Percentiles rank a stretch among this genome's conserved stretches.
Evolutionary conservation across 192 early-diverging fungal genomes (phyloP).

Genomic region (Coemansia sp.): DNA sequence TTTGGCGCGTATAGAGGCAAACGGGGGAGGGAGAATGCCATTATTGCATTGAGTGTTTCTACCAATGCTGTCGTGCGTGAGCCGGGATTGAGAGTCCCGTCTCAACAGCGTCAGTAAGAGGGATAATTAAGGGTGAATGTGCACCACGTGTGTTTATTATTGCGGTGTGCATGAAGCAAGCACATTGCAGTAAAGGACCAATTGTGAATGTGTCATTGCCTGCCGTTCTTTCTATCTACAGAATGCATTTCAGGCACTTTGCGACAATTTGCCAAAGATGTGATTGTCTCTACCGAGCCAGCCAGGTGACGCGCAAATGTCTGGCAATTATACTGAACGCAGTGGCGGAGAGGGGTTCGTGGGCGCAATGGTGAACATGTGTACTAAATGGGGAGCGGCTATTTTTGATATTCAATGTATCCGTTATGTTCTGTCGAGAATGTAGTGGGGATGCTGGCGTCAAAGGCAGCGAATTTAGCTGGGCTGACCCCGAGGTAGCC

Average conservation of each 20-base stretch:
- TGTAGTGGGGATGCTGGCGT: slow-evolving; percentile 5
- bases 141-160: slow-evolving; percentile 10
- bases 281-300: not conserved
- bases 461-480: slow-evolving; percentile 15
- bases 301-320: slow-evolving; percentile 1
- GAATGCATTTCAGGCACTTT: not conserved
- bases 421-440: not conserved
- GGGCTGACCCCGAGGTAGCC: slow-evolving; percentile 35
- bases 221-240: not conserved
- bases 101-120: not conserved
- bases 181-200: slow-evolving; percentile 1
- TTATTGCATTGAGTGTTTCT: slow-evolving; percentile 5
- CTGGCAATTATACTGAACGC: too few species aligned
- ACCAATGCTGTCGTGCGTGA: not conserved
- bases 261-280: not conserved
- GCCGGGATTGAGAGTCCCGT: not conserved
- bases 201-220: not conserved
- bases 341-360: too few species aligned
- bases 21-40: not conserved
- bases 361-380: not conserved
- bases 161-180: slow-evolving; percentile 9
- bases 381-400: not conserved
- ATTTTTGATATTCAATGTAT: not conserved
- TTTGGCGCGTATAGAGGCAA: not conserved
- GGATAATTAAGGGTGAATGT: slow-evolving; percentile 3